phyloP scores from a whole-genome alignment of 2,329 filamentous ascomycete genomes.

The Didymella glomerata region DNA sequence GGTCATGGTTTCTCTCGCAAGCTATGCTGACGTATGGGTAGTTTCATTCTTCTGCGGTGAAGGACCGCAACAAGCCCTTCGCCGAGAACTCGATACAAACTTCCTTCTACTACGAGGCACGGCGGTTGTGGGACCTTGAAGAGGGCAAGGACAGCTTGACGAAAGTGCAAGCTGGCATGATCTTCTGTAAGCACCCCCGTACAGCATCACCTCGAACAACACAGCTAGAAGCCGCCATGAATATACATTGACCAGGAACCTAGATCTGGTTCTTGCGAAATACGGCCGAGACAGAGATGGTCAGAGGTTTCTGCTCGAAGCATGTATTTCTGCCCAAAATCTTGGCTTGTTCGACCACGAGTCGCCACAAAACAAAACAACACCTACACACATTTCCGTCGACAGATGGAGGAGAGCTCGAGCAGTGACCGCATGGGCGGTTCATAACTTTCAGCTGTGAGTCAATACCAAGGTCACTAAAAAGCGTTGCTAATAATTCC shows the following conservation, averaged over 20 bases:
- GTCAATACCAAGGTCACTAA: background rate
- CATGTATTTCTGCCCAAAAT: slow-evolving; percentile 35
- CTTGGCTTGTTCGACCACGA: slow-evolving; percentile 37
- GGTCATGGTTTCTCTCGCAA: background rate
- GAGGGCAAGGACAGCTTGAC: slow-evolving; percentile 35
- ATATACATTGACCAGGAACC: background rate
- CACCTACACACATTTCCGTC: slow-evolving; percentile 24
- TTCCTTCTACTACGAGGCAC: slow-evolving; percentile 42
- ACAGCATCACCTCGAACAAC: background rate
- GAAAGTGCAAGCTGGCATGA: slow-evolving; percentile 38
- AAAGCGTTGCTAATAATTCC: slow-evolving; percentile 9
- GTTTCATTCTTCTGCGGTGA: slow-evolving; percentile 39
- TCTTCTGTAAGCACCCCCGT: slow-evolving; percentile 30
- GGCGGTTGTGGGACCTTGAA: slow-evolving; percentile 40
- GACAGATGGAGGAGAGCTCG: slow-evolving; percentile 35
- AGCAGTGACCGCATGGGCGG: slow-evolving; percentile 41
- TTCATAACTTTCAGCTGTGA: slow-evolving; percentile 47
- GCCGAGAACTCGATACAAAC: slow-evolving; percentile 36
- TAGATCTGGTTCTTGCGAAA: slow-evolving; percentile 41
- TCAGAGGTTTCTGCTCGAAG: slow-evolving; percentile 39
- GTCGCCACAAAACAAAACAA: slow-evolving; percentile 14
- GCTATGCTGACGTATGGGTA: slow-evolving; percentile 7
- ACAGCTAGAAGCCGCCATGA: too few relatives aligned
- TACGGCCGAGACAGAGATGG: slow-evolving; percentile 44
- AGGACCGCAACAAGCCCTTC: slow-evolving; percentile 41